Base-by-base conservation (phyloP, 164 flowering plant species). In the Malania oleifera region DNA sequence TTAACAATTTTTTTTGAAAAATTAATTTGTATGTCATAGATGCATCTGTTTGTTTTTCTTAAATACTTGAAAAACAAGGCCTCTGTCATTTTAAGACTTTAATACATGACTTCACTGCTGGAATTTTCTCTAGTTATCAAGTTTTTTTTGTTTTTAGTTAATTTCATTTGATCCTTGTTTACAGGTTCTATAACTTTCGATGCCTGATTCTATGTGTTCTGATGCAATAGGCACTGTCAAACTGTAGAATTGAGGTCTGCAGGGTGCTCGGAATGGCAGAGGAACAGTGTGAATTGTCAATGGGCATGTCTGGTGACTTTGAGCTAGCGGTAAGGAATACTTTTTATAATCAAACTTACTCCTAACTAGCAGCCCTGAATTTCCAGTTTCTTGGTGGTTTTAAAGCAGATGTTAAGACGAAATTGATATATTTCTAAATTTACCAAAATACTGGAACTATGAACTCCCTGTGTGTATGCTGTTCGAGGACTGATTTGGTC, bases 291-390 rank as follows among this genome's bases (percentile, higher is more conserved):
- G 95, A 95, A 69, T 70, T 88, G 23, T 95, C 99, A 52, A 95
- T 93, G 99, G 99, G 99, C 67, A 93, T 93, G 99, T 87, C 99
- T 26, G 85, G 81, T 65, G 99, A 93, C 70, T 93, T 90, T 63
- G 97, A 93, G 71, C 87, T 56, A 74, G 99, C 99, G 28, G 96
- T 93, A 75, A 80, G 84, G 6, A 46, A 10, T 25, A 44, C 52
- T 7, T 15, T 54, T 3, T 15, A 11, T 19, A 26, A 45, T 31
- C 38, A 29, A 22, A 7, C n/a, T 20, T 45, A 31, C 25, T 41
- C 52, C 34, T 17, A 31, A 31, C 9, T 31, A 31, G 9, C 9
- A 9, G 6, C 35, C 9, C 9, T 31, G 4, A 4, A 31, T 31
- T 31, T 31, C 9, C 35, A 31, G 4, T 31, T 31, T 31, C 35